phyloP scores from a whole-genome alignment of 441 rosid genomes.

The Populus trichocarpa region DNA sequence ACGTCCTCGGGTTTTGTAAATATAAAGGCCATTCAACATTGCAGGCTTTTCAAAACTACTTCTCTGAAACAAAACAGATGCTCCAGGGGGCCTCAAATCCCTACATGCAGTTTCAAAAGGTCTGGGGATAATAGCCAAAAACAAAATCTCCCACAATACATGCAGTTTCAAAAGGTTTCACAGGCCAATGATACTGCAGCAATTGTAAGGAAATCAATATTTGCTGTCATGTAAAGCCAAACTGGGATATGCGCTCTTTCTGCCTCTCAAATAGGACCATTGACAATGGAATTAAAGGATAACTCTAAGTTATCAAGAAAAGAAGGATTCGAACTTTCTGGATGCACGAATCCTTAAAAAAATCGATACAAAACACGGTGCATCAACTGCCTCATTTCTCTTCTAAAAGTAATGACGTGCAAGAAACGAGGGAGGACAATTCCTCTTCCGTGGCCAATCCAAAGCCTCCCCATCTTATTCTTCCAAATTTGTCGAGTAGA shows the following conservation, averaged over 20 bases:
- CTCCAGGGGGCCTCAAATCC: not conserved
- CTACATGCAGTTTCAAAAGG: not conserved
- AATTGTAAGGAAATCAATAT: not conserved
- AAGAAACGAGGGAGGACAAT: conserved; percentile 66
- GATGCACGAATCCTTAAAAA: not conserved
- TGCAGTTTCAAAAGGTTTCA: not conserved
- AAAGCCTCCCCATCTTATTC: conserved; percentile 87
- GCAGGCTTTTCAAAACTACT: not conserved
- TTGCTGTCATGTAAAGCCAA: not conserved
- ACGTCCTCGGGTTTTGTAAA: not conserved
- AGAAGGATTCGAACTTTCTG: too few relatives aligned
- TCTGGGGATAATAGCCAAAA: not conserved
- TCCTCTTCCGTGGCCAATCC: conserved; percentile 72
- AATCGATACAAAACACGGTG: not conserved
- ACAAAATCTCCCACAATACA: too few relatives aligned
- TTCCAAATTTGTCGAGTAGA: conserved; percentile 77
- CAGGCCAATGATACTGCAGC: conserved; percentile 8
- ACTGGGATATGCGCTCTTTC: not conserved
- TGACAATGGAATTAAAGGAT: too few relatives aligned
- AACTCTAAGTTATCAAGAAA: too few relatives aligned
- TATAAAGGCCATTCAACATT: not conserved
- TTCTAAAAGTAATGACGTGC: conserved; percentile 65
- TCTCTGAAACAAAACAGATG: conserved; percentile 8
- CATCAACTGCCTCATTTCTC: conserved; percentile 38
- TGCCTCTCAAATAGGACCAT: too few relatives aligned